Evolutionary conservation across 352 stramenopile species (phyloP).

Genomic region (Pythium utonaiense): DNA sequence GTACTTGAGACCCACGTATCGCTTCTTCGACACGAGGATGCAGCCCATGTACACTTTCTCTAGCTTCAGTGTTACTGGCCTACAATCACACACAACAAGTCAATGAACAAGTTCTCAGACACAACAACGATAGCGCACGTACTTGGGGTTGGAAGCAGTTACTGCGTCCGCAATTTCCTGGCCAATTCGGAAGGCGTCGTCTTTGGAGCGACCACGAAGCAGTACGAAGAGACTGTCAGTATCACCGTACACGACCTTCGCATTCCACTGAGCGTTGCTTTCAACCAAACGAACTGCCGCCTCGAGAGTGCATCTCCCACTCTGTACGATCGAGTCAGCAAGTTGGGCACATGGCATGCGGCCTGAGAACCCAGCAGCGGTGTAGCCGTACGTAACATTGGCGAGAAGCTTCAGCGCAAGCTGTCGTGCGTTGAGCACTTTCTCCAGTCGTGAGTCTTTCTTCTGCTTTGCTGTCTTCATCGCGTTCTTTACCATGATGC

Average conservation of each 20-base stretch:
- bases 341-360: constrained; percentile 95
- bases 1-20: constrained; percentile 90
- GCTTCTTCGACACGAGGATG: constrained; percentile 94
- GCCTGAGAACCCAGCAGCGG: constrained; percentile 96
- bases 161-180: constrained; percentile 89
- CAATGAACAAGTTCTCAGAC: not conserved
- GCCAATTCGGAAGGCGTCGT: constrained; percentile 93
- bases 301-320: constrained; percentile 90
- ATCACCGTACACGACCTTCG: constrained; percentile 95
- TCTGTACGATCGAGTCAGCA: constrained; percentile 97
- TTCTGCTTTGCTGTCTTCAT: constrained; percentile 91
- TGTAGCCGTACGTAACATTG: constrained; percentile 99
- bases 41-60: constrained; percentile 93
- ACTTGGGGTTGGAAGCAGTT: constrained; percentile 84
- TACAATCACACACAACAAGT: constrained; percentile 19
- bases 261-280: constrained; percentile 71
- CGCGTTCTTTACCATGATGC: constrained; percentile 98
- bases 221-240: constrained; percentile 99
- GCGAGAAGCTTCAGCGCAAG: constrained; percentile 98
- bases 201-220: constrained; percentile 90
- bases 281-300: constrained; percentile 92
- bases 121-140: constrained; percentile 8
- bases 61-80: constrained; percentile 77
- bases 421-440: constrained; percentile 76
- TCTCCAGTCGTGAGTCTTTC: constrained; percentile 52